Percentiles rank a stretch among this genome's conserved stretches.
These are phyloP conservation scores for Tuber microsphaerosporum DNA, from an alignment of 495 filamentous ascomycete genomes.

Conservation along the genomic window DNA sequence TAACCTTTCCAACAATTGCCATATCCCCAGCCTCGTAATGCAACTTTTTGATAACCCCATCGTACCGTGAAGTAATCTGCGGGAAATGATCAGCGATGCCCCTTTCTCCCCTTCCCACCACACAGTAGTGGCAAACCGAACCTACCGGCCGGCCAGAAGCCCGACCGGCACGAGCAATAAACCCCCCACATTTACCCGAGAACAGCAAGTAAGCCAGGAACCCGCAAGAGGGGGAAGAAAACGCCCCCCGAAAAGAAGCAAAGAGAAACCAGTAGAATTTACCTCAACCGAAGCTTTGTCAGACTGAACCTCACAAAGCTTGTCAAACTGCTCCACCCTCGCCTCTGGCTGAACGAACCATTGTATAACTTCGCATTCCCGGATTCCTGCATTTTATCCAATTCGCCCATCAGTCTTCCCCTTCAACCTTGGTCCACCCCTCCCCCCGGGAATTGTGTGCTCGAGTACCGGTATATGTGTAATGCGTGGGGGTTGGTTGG, in stretches of 20 bases:
- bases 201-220: neutral
- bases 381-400: conserved; percentile 59
- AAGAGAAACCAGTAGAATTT: conserved; percentile 8
- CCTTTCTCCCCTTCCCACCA: neutral
- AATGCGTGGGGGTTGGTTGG: neutral
- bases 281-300: conserved; percentile 98
- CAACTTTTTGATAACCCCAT: conserved; percentile 91
- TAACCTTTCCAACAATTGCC: conserved; percentile 70
- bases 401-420: conserved; percentile 6
- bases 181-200: neutral
- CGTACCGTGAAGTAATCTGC: conserved; percentile 86
- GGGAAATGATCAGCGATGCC: neutral
- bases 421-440: conserved; percentile 2
- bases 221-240: neutral
- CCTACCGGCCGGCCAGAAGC: neutral
- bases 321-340: conserved; percentile 94
- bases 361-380: conserved; percentile 97
- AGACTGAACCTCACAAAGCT: conserved; percentile 92
- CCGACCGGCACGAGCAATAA: conserved; percentile 24
- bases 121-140: neutral
- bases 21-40: conserved; percentile 94
- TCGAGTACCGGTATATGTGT: neutral
- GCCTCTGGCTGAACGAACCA: conserved; percentile 98
- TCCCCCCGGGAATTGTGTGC: conserved; percentile 1
- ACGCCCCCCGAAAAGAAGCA: neutral